Evolutionary conservation across 2,329 filamentous ascomycete genomes (phyloP), one percentile per base, ranked within the genome.

Genomic region (Furcasterigmium furcatum): DNA sequence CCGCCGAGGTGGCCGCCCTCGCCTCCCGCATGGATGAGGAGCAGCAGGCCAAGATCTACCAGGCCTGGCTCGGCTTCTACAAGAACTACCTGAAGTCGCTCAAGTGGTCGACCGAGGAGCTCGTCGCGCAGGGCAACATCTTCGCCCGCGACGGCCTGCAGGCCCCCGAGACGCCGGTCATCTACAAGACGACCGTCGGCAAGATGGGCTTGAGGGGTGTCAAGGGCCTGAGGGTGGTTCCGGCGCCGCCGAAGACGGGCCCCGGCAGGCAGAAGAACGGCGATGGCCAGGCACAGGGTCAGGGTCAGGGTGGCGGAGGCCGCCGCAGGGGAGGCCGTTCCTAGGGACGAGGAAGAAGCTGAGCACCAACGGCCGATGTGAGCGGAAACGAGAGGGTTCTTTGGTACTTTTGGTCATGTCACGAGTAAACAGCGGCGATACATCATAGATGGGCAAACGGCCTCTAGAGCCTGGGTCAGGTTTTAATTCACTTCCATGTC

Each of bases 121-220:
- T 82, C 5, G 79, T 83, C 1, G 52, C 58, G 7, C 62, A 77
- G 52, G 79, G 66, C 36, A 82, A 82, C 55, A 56, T 56, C 3
- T 79, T 70, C 50, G 77, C 78, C 1, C 56, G 64, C 1, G 59
- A 72, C 0, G 74, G 72, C 1, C 65, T 83, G 4, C 69, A 71
- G 8, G 62, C 68, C 2, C 60, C 70, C 1, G 73, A 74, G 45
- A 64, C 71, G 2, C 79, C 79, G 0, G 38, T 61, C 1, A 60
- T 83, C 2, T 60, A 65, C 49, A 75, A 74, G 58, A 67, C 58
- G 32, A 72, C 66, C 0, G 68, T 79, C 5, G 64, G 69, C 9
- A 82, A 82, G 68, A 82, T 82, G 79, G 78, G 78, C 0, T 56
- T 83, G 40, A 72, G 71, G 49, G 77, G 76, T 9, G 68, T 72